These are phyloP conservation scores for Lunularia cruciata DNA, from an alignment of 225 moss, liverwort and hornwort genomes.

Conservation along the genomic window DNA sequence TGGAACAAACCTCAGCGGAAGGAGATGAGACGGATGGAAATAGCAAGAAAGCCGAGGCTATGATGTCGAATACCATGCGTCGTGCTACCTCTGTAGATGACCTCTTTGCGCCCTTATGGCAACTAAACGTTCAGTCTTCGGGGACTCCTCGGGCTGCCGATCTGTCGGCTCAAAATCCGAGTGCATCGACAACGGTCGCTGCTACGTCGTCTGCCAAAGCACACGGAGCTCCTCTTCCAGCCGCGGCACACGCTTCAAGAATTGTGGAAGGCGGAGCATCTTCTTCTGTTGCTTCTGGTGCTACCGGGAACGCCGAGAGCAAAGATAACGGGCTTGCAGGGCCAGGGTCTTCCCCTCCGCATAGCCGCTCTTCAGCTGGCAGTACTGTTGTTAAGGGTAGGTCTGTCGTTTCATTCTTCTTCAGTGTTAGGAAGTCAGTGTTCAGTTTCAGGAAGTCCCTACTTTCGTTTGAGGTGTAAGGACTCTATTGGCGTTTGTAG, in stretches of 20 bases:
- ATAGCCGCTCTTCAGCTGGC: neutral
- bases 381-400: constrained; percentile 11
- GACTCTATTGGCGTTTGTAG: no score
- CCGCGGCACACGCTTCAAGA: constrained; percentile 14
- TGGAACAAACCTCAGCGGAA: constrained; percentile 14
- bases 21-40: constrained; percentile 28
- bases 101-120: constrained; percentile 72
- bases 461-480: no score
- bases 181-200: neutral
- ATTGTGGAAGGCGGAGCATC: constrained; percentile 19
- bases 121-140: constrained; percentile 61
- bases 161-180: constrained; percentile 1
- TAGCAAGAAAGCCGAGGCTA: constrained; percentile 30
- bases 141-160: neutral
- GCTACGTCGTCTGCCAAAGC: neutral
- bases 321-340: neutral
- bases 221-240: neutral
- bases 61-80: constrained; percentile 36
- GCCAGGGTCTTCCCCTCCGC: neutral
- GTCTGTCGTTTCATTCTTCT: neutral
- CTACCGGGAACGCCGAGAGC: neutral
- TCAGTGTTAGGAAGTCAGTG: neutral
- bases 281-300: neutral
- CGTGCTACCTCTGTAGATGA: constrained; percentile 70
- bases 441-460: no score